Conservation (phyloP, 2,329 filamentous ascomycete species). For the Neodidymelliopsis sp. region DNA sequence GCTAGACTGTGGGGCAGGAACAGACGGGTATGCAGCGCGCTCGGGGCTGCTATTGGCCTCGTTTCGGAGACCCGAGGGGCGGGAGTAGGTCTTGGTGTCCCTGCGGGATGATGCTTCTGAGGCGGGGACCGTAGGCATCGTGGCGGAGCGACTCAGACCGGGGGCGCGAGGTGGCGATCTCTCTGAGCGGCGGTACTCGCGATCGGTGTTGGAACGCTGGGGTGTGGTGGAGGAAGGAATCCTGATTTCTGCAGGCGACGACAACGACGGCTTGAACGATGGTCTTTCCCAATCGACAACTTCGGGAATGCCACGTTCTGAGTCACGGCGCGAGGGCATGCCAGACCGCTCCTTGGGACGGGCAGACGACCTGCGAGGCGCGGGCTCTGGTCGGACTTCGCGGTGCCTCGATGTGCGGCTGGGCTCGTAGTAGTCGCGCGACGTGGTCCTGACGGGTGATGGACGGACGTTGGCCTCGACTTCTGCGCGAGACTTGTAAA, state of each 20-base stretch:
- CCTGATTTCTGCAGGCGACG: conserved; percentile 47
- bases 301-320: conserved; percentile 40
- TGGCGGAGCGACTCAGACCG: conserved; percentile 52
- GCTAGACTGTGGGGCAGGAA: conserved; percentile 26
- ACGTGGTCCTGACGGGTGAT: conserved; percentile 37
- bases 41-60: conserved; percentile 40
- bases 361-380: conserved; percentile 45
- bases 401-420: conserved; percentile 36
- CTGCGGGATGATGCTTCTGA: conserved; percentile 35
- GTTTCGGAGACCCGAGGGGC: conserved; percentile 42
- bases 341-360: conserved; percentile 39
- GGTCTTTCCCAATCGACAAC: conserved; percentile 44
- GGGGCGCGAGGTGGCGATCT: conserved; percentile 41
- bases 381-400: conserved; percentile 34
- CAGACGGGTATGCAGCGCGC: conserved; percentile 26
- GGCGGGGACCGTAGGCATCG: conserved; percentile 48
- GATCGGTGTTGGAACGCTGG: conserved; percentile 42
- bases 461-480: conserved; percentile 38
- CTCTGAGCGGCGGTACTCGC: conserved; percentile 38
- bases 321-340: conserved; percentile 33
- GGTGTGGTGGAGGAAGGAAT: conserved; percentile 29
- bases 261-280: conserved; percentile 51
- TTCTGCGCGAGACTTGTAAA: conserved; percentile 36
- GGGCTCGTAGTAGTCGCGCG: conserved; percentile 42
- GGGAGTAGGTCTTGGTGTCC: conserved; percentile 31